Evolutionary conservation across 768 basidiomycete species (phyloP).

Genomic region (Termitomyces sp.): DNA sequence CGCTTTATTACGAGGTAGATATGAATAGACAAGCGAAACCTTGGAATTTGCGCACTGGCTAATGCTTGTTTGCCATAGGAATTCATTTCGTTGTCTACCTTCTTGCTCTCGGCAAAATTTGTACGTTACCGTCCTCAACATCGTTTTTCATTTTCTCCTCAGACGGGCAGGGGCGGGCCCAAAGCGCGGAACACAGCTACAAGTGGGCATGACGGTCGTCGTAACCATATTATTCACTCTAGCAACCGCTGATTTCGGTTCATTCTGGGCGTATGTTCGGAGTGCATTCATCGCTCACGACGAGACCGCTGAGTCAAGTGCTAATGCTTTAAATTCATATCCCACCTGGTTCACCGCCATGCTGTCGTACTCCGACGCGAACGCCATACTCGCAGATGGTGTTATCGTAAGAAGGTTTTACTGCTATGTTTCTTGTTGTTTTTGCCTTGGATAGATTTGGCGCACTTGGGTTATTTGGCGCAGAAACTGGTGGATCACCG

Average conservation of each 20-base stretch:
- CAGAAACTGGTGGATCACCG: slow-evolving; percentile 4
- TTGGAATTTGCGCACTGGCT: background rate
- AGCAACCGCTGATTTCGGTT: slow-evolving; percentile 7
- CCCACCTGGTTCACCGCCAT: slow-evolving; percentile 8
- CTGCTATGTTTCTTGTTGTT: background rate
- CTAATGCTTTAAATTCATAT: slow-evolving; percentile 6
- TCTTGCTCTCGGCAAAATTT: slow-evolving; percentile 6
- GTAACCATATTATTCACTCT: slow-evolving; percentile 6
- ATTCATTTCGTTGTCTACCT: slow-evolving; percentile 8
- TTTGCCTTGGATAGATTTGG: slow-evolving; percentile 9
- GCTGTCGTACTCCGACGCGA: slow-evolving; percentile 5
- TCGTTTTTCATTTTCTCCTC: background rate
- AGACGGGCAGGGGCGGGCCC: slow-evolving; percentile 1
- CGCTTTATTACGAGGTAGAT: slow-evolving; percentile 12
- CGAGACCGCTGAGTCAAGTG: background rate
- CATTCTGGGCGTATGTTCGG: slow-evolving; percentile 11
- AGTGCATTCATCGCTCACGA: slow-evolving; percentile 9
- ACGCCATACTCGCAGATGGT: slow-evolving; percentile 7
- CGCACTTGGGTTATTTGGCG: slow-evolving; percentile 13
- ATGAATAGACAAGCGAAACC: background rate
- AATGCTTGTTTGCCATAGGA: background rate
- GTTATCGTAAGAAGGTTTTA: slow-evolving; percentile 2
- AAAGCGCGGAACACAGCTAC: background rate
- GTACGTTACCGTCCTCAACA: background rate
- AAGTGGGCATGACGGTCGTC: slow-evolving; percentile 2